Evolutionary conservation across 2,329 filamentous ascomycete species (phyloP).

Genomic region (Diaporthe ampelina): DNA sequence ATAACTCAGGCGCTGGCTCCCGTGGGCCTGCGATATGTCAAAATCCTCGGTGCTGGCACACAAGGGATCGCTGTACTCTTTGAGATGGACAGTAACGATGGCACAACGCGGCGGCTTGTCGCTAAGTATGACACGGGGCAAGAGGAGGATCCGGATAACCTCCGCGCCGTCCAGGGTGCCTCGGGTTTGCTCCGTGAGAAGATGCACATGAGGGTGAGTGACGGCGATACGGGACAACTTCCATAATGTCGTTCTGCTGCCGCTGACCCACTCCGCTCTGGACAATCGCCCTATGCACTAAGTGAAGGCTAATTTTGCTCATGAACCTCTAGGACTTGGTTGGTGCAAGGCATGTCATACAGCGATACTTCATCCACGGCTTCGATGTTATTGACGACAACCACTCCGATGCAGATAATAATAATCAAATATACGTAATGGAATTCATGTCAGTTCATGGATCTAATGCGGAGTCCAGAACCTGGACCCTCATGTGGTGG

Average conservation of each 20-base stretch:
- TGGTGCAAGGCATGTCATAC: constrained; percentile 5
- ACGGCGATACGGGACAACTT: background rate
- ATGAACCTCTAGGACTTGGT: background rate
- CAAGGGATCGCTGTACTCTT: background rate
- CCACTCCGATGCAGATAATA: background rate
- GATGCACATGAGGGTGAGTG: constrained; percentile 5
- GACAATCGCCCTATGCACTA: background rate
- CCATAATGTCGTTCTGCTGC: no score
- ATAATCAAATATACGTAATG: background rate
- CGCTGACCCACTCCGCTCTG: no score
- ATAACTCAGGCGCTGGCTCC: background rate
- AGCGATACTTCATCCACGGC: background rate
- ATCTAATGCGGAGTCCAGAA: background rate
- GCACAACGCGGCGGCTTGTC: background rate
- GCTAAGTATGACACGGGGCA: background rate
- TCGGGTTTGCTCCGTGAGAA: background rate
- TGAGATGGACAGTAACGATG: background rate
- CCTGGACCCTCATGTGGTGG: fast-evolving
- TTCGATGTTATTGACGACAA: background rate
- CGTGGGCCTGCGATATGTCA: background rate
- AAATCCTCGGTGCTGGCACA: background rate
- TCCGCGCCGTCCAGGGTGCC: background rate
- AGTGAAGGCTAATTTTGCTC: background rate
- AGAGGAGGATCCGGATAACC: background rate
- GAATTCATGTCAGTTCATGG: constrained; percentile 8